phyloP scores from a whole-genome alignment of 208 protist genomes.

The Zelonia costaricensis region DNA sequence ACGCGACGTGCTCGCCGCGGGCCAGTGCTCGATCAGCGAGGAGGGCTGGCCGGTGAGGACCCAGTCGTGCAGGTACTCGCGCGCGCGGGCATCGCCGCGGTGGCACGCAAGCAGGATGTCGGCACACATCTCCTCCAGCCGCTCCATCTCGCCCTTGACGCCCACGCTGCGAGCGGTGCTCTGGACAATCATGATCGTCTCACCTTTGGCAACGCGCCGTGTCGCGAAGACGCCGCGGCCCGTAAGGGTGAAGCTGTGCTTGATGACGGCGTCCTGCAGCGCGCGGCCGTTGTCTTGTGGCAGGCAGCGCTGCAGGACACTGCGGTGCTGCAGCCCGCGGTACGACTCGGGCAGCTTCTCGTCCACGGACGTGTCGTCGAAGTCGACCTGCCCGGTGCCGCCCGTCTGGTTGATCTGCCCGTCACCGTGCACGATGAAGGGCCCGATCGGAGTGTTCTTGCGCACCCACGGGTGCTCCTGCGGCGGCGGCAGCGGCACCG shows the following conservation, averaged over 20 bases:
- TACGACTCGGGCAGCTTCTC: conserved; percentile 38
- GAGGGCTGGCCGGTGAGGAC: conserved; percentile 83
- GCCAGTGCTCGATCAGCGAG: conserved; percentile 84
- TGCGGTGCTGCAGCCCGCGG: conserved; percentile 75
- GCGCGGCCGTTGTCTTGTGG: conserved; percentile 74
- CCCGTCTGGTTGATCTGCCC: conserved; percentile 65
- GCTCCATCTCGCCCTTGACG: conserved; percentile 71
- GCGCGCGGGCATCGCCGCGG: conserved; percentile 25
- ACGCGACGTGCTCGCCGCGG: conserved; percentile 47
- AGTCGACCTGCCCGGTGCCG: conserved; percentile 85
- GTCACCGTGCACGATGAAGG: conserved; percentile 82
- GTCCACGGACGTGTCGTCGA: conserved; percentile 46
- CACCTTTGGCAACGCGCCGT: conserved; percentile 60
- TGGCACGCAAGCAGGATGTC: conserved; percentile 26
- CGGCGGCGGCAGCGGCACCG: conserved; percentile 53
- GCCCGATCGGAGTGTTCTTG: conserved; percentile 67
- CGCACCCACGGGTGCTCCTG: conserved; percentile 74
- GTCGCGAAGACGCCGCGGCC: conserved; percentile 86
- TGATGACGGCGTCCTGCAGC: conserved; percentile 68
- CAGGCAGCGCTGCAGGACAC: conserved; percentile 52
- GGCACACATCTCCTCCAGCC: conserved; percentile 79
- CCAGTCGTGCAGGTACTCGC: conserved; percentile 76
- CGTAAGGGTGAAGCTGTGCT: conserved; percentile 76
- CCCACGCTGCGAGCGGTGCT: conserved; percentile 79
- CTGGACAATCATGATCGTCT: conserved; percentile 85